Percentiles rank a stretch among this genome's conserved stretches.
Evolutionary conservation across 2,329 filamentous ascomycete genomes (phyloP).

Genomic region (Fusarium sp.): DNA sequence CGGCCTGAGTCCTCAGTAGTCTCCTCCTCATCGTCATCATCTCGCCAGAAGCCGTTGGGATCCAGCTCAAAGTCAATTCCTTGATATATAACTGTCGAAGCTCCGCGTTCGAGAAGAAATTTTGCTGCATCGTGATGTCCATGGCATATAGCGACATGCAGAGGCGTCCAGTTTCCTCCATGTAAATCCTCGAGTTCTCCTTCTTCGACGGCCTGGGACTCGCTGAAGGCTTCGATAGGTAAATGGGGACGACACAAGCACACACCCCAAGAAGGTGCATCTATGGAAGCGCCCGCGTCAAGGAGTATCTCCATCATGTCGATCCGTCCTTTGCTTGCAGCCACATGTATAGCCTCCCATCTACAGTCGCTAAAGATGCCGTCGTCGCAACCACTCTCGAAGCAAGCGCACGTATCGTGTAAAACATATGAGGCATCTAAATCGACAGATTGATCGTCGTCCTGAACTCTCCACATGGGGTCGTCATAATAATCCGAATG

Average conservation of each 20-base stretch:
- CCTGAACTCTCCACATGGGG: conserved; percentile 41
- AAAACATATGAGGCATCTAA: conserved; percentile 41
- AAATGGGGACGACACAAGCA: conserved; percentile 45
- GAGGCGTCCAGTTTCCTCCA: conserved; percentile 45
- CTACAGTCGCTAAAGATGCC: conserved; percentile 46
- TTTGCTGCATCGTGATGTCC: conserved; percentile 41
- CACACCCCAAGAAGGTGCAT: conserved; percentile 44
- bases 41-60: conserved; percentile 30
- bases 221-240: conserved; percentile 43
- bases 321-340: conserved; percentile 44
- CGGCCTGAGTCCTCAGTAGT: conserved; percentile 30
- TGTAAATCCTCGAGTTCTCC: conserved; percentile 45
- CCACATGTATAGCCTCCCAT: conserved; percentile 45
- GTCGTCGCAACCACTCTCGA: conserved; percentile 44
- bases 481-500: conserved; percentile 45
- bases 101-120: conserved; percentile 39
- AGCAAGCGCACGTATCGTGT: conserved; percentile 44
- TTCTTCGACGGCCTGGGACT: conserved; percentile 43
- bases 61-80: conserved; percentile 44
- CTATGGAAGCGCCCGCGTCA: conserved; percentile 39
- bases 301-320: conserved; percentile 45
- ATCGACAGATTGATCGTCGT: conserved; percentile 44
- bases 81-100: conserved; percentile 42
- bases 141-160: conserved; percentile 46
- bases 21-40: conserved; percentile 27